Conservation (phyloP, 2,329 filamentous ascomycete genomes). For the Paramyrothecium roridum region DNA sequence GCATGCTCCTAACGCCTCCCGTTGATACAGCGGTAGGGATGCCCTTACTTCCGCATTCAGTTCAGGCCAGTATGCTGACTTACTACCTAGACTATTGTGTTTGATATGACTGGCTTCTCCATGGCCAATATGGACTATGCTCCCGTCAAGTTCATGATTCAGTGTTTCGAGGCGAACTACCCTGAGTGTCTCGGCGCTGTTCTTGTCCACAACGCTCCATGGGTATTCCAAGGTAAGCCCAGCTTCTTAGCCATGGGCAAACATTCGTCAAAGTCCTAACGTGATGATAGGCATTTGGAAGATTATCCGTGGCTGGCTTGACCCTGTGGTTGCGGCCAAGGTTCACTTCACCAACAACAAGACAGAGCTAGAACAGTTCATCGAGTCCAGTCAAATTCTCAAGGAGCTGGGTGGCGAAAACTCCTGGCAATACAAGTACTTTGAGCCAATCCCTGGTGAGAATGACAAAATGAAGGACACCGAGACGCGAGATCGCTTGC, state of each 20-base stretch:
- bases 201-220: conserved; percentile 92
- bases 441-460: conserved; percentile 73
- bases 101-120: conserved; percentile 93
- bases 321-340: conserved; percentile 92
- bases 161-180: conserved; percentile 98
- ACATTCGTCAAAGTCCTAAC: conserved; percentile 4
- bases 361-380: conserved; percentile 74
- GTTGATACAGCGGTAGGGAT: conserved; percentile 85
- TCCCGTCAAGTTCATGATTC: conserved; percentile 98
- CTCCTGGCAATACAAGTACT: conserved; percentile 78
- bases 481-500: conserved; percentile 59
- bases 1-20: conserved; percentile 73
- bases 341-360: conserved; percentile 87
- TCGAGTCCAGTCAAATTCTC: conserved; percentile 67
- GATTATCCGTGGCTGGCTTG: conserved; percentile 92
- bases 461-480: conserved; percentile 71
- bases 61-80: neutral
- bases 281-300: conserved; percentile 74
- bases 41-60: neutral
- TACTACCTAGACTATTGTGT: conserved; percentile 70
- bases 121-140: conserved; percentile 98
- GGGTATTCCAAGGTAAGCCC: conserved; percentile 85
- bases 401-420: conserved; percentile 86
- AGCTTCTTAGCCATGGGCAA: conserved; percentile 12
- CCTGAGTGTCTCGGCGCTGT: conserved; percentile 88